phyloP scores from a whole-genome alignment of 805 yeast species.

The Metschnikowia kunwiensis region DNA sequence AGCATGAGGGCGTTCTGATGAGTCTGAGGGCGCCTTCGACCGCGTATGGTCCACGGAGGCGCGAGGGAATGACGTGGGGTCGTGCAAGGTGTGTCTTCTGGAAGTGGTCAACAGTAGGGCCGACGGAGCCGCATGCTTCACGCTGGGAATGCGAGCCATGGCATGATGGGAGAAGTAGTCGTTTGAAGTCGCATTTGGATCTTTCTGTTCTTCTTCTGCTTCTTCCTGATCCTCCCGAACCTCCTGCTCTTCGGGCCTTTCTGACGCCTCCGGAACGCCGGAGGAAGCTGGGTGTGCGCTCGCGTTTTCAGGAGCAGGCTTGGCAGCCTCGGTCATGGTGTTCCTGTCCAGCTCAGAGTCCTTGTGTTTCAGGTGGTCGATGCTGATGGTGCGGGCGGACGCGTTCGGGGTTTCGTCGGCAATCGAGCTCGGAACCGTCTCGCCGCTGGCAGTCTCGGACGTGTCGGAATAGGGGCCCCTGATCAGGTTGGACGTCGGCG shows the following conservation, averaged over 20 bases:
- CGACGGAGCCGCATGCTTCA: not conserved
- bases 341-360: constrained; percentile 16
- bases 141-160: not conserved
- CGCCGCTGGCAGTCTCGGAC: constrained; percentile 18
- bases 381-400: constrained; percentile 9
- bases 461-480: constrained; percentile 15
- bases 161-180: not conserved
- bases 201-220: not conserved
- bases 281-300: not conserved
- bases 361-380: constrained; percentile 5
- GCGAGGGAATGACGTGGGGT: constrained; percentile 1
- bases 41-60: constrained; percentile 4
- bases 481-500: constrained; percentile 17
- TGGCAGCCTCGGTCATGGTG: constrained; percentile 10
- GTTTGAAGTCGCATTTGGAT: not conserved
- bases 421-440: constrained; percentile 18
- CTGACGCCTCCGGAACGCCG: not conserved
- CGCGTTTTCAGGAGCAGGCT: not conserved
- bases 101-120: not conserved
- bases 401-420: constrained; percentile 16
- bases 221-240: not conserved
- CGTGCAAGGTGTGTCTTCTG: constrained; percentile 11
- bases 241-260: not conserved
- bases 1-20: constrained; percentile 8
- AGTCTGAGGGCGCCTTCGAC: constrained; percentile 2